Evolutionary conservation across 331 rosid genomes (phyloP), one percentile per base, ranked within the genome.

Genomic region (Erythrophleum ivorense): DNA sequence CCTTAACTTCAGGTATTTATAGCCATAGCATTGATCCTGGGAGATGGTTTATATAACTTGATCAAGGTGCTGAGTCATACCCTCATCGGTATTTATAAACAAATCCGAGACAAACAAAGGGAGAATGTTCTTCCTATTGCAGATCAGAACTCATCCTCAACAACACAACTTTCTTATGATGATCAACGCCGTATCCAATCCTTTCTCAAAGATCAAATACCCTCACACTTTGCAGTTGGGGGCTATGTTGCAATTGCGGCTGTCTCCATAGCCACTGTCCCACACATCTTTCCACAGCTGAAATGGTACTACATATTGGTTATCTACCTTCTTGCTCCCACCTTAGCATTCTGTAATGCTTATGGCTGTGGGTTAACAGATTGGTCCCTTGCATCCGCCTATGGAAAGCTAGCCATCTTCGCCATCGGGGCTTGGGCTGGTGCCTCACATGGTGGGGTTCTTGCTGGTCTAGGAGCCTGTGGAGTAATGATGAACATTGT

Each of bases 401-500:
- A 85, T 31, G 91, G 91, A 45, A 85, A 83, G 71, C 83, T 88
- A 0, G 88, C 91, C 81, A 86, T 88, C 69, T 83, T 88, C 29
- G 67, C 55, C 2, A 85, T 88, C 9, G 88, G 91, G 29, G 89
- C 88, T n/a, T 88, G 89, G 91, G 91, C 89, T 0, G 88, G 91
- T 34, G 8, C 84, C 3, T 19, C 87, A 19, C 73, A 76, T 16
- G 91, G 88, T 19, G 88, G 91, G 4, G 91, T 88, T 48, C 43
- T 88, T 66, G 89, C 91, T 14, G 88, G 89, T n/a, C 60, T 88
- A 18, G 91, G 88, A 40, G 88, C 91, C 4, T 88, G 89, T 64
- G 91, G 89, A 33, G 91, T 88, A 29, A 84, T 88, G 83, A 88
- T 88, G 91, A 88, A 82, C 80, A 88, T 88, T 8, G 90, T 87